These are phyloP conservation scores for Xeromyces bisporus DNA, from an alignment of 495 filamentous ascomycete species.

Conservation along the genomic window DNA sequence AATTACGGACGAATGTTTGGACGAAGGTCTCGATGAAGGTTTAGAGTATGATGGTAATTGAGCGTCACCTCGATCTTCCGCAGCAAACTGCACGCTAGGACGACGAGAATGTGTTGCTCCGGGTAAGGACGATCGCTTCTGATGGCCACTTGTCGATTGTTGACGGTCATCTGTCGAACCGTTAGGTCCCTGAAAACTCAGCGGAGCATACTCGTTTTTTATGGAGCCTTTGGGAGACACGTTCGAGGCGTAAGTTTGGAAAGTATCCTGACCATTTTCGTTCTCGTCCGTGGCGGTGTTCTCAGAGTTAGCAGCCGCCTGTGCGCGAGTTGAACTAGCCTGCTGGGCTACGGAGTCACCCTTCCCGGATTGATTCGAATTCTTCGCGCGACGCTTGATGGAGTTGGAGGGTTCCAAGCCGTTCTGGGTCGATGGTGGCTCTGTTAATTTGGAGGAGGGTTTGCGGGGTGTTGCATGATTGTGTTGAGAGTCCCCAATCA, in stretches of 20 bases:
- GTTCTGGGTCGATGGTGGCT: too few relatives aligned
- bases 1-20: slow-evolving; percentile 38
- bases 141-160: slow-evolving; percentile 9
- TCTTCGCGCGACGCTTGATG: too few relatives aligned
- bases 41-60: too few relatives aligned
- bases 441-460: too few relatives aligned
- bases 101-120: slow-evolving; percentile 30
- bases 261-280: slow-evolving; percentile 10
- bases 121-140: slow-evolving; percentile 12
- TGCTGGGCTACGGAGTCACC: too few relatives aligned
- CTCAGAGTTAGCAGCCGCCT: background rate
- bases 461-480: too few relatives aligned
- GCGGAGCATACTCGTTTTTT: slow-evolving; percentile 9
- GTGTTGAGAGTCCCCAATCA: too few relatives aligned
- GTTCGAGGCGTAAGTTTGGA: background rate
- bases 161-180: slow-evolving; percentile 11
- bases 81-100: slow-evolving; percentile 49
- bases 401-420: too few relatives aligned
- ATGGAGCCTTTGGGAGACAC: slow-evolving; percentile 5
- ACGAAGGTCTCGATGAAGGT: too few relatives aligned
- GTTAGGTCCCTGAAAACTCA: slow-evolving; percentile 14
- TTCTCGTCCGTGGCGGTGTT: slow-evolving; percentile 1
- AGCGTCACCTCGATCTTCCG: slow-evolving; percentile 21
- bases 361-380: too few relatives aligned
- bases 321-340: too few relatives aligned